Evolutionary conservation across 129 eudicot species (phyloP), one percentile per base, ranked within the genome.

Genomic region (Helichrysum umbraculigerum): DNA sequence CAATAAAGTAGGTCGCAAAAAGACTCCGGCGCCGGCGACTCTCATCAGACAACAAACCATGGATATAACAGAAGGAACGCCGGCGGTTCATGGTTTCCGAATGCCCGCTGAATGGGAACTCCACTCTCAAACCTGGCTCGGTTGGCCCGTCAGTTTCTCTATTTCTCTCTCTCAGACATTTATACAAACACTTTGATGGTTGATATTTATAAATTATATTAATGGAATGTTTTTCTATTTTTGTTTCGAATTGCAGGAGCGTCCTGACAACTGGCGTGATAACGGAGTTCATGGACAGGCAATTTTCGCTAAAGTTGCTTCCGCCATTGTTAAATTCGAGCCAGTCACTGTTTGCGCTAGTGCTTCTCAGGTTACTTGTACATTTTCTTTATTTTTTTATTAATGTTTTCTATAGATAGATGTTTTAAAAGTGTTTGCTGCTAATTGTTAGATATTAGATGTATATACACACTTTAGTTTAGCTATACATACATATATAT

Each of bases 21-120:
- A 4, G 6, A 10, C 16, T 4, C 52, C 52, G 52, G 52, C 52
- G 12, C 16, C 52, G 52, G 52, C 16, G 52, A 44, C 3, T 44
- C 4, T 44, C 52, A 44, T 44, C 52, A 17, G 52, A 44, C 1
- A 44, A 44, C 17, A 12, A 44, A 10, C 4, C 4, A 91, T 88
- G 97, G 87, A 91, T 63, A 39, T 88, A 17, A 57, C 79, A 30
- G 83, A 83, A 21, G 96, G 97, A 67, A 74, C 83, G 2, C 98
- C 98, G 4, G 71, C 47, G 17, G 29, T 58, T 50, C 86, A 81
- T 75, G 97, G 91, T 7, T 91, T 70, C 68, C 81, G 83, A 42
- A 91, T 94, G 96, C 98, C 97, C 1, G 96, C 98, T 1, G 98
- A 94, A 78, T 94, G 93, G 93, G 96, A 82, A 71, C 85, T 81